Base-by-base conservation (phyloP, 768 basidiomycete species). In the Megacollybia marginata region DNA sequence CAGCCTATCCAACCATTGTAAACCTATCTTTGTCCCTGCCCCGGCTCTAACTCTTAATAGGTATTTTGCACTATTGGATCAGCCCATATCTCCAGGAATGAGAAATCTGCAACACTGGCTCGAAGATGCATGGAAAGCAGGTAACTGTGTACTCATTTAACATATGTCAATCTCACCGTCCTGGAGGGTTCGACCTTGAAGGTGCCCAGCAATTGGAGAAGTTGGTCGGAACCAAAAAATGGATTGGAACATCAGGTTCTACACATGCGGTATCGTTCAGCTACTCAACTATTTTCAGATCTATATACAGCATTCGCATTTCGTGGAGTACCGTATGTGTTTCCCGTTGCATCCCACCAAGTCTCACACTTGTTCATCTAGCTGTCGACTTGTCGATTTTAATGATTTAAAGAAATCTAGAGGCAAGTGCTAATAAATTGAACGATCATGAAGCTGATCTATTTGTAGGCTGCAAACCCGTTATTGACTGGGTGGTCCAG, bases 231-330 rank as follows among this genome's bases (percentile, higher is more conserved):
- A 85, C 82, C 2, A 70, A 58, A 8, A 88, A 86, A 62, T 88
- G 81, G 82, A 83, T 95, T 43, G 92, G 92, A 15, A 87, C 90
- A 9, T 76, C 77, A 62, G 89, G 89, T 86, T n/a, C 47, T 36
- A 43, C 57, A 53, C 43, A 18, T 40, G 11, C 40, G 33, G 47
- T 49, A 33, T 42, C 36, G 31, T 34, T 33, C 2, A n/a, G 34
- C 57, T 23, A 19, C 5, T 5, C 44, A 44, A 28, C 23, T 5
- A 19, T 16, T 44, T 44, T 4, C 35, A 88, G 88, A 92, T 56
- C 60, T 94, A 34, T 87, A 82, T 63, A 79, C 84, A 10, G 90
- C 91, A 32, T 88, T 92, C 60, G 77, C 76, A 1, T 86, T 66
- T 57, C 79, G 84, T 44, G 86, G 85, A 32, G 85, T 95, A 44